Evolutionary conservation across 1,284 basidiomycete species (phyloP), one percentile per base, ranked within the genome.

Genomic region (Leccinum pallidistipes): DNA sequence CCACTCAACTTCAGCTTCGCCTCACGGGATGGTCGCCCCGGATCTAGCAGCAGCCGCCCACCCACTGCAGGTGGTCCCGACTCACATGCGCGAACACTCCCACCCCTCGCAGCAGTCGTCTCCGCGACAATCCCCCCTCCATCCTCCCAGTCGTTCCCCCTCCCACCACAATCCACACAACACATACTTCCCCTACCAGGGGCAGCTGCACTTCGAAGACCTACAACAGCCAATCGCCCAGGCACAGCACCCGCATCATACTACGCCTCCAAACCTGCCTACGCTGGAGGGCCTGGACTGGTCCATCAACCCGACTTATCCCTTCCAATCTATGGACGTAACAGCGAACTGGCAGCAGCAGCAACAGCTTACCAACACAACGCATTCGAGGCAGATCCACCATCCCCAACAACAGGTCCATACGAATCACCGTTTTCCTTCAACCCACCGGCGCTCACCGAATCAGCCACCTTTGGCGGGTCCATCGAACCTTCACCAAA

Each of bases 351-450:
- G 74, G 72, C 68, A 66, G 63, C 69, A 56, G 66, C 73, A 65
- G 69, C 73, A 63, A 65, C 73, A 58, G 71, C 66, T 66, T 68
- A 68, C 68, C 69, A 71, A 63, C 66, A 64, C 69, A 49, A 5
- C 63, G 3, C 69, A 65, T 74, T 73, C 74, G 73, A 76, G 69
- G 55, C 73, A 66, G 68, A 71, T 67, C 66, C 71, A 64, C 65
- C 69, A 67, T 69, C 70, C 61, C 64, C 69, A 62, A 65, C 69
- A 65, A 54, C 67, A 66, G 62, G 61, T 61, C 18, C 71, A 68
- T 76, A 76, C 76, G 83, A 85, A 72, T 86, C 84, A 65, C 90
- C 90, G 63, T 91, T 91, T 86, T 90, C 83, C 78, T 91, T 90
- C 87, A 85, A 89, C 81, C 84, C 88, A 69, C 88, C 87, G 72